Evolutionary conservation across 2,329 filamentous ascomycete genomes (phyloP).

Genomic region (Geosmithia morbida): DNA sequence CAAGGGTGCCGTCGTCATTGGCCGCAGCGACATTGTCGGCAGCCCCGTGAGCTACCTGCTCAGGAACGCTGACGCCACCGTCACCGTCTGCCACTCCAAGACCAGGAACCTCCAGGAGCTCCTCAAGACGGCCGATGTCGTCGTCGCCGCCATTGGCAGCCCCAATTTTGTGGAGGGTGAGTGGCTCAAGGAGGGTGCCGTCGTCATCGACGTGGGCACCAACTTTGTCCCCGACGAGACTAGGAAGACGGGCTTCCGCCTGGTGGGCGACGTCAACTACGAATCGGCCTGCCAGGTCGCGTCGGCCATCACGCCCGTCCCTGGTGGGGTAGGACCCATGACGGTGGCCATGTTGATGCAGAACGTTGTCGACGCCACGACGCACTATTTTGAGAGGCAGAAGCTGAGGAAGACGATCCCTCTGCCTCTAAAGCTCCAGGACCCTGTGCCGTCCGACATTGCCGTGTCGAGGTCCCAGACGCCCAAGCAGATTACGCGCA

Average conservation of each 20-base stretch:
- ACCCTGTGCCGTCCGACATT: constrained; percentile 90
- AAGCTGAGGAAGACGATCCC: constrained; percentile 68
- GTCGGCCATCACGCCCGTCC: constrained; percentile 88
- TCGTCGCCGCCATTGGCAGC: constrained; percentile 84
- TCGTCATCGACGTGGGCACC: constrained; percentile 95
- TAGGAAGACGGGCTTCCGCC: constrained; percentile 81
- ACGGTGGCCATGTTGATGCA: constrained; percentile 96
- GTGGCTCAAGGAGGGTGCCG: constrained; percentile 87
- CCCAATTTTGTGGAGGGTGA: constrained; percentile 83
- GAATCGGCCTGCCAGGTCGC: constrained; percentile 74
- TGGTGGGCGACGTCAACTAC: constrained; percentile 93
- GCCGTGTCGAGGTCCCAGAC: constrained; percentile 77
- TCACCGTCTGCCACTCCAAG: constrained; percentile 90
- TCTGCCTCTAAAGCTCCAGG: constrained; percentile 65
- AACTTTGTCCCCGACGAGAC: constrained; percentile 84
- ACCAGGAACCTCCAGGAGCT: constrained; percentile 60
- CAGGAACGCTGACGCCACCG: constrained; percentile 90
- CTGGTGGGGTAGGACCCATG: constrained; percentile 95
- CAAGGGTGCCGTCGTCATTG: constrained; percentile 89
- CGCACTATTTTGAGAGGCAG: constrained; percentile 67
- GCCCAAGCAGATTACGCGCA: constrained; percentile 77
- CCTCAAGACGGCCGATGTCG: constrained; percentile 73
- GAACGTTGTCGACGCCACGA: constrained; percentile 83
- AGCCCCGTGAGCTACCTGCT: constrained; percentile 93
- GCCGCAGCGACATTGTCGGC: constrained; percentile 92